Percentiles rank a stretch among this genome's conserved stretches.
These are phyloP conservation scores for Crithidia acanthocephali DNA, from an alignment of 208 protist genomes.

Conservation along the genomic window DNA sequence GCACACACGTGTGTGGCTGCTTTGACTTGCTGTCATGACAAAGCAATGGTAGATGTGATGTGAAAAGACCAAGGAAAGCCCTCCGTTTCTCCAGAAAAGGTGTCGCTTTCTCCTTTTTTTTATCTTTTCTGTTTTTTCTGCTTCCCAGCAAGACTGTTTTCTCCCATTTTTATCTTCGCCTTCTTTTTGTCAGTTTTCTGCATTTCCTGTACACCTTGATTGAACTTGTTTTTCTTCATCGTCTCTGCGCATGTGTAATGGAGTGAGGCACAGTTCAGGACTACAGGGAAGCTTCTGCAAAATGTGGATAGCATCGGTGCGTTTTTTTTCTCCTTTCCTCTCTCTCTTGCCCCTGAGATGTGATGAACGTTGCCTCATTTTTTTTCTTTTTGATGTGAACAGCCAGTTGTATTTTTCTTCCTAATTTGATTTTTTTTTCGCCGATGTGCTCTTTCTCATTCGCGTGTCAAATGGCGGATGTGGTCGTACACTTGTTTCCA, in stretches of 20 bases:
- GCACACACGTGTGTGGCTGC: too few relatives aligned
- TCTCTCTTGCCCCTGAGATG: neutral
- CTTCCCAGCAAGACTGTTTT: neutral
- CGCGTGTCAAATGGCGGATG: too few relatives aligned
- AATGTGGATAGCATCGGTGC: neutral
- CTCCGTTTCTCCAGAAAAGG: neutral
- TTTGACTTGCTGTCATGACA: too few relatives aligned
- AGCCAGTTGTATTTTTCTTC: neutral
- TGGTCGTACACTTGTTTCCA: neutral
- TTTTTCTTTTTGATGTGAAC: neutral
- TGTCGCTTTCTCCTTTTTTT: neutral
- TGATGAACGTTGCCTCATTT: neutral
- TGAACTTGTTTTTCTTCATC: neutral
- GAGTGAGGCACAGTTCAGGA: neutral
- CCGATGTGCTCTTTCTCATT: too few relatives aligned
- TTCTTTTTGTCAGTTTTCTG: neutral
- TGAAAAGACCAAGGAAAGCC: too few relatives aligned
- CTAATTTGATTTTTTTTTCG: too few relatives aligned
- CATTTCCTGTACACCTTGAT: neutral
- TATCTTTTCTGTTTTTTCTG: neutral
- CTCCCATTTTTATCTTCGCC: too few relatives aligned
- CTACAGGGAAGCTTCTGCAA: neutral
- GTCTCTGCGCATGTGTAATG: neutral
- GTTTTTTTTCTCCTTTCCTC: neutral
- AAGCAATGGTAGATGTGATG: too few relatives aligned